A percentile compares a stretch with the other conserved stretches of the same genome.
These are phyloP conservation scores for Galerina marginata DNA, from an alignment of 768 basidiomycete genomes.

Conservation along the genomic window DNA sequence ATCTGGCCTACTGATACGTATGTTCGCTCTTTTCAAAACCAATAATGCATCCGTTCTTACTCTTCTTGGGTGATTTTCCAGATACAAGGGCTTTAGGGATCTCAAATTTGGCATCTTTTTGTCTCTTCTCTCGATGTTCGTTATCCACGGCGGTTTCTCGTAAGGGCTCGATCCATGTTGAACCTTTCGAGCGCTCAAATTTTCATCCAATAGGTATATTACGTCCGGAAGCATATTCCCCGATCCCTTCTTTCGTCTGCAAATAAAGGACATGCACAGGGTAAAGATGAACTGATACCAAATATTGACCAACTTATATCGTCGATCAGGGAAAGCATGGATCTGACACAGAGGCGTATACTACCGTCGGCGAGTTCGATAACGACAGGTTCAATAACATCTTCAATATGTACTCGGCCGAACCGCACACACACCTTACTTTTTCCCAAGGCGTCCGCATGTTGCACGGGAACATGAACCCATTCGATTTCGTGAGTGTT, in stretches of 20 bases:
- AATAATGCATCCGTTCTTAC: background rate
- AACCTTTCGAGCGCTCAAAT: background rate
- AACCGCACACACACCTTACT: conserved; percentile 45
- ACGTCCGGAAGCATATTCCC: conserved; percentile 43
- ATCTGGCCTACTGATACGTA: conserved; percentile 54
- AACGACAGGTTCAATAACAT: conserved; percentile 41
- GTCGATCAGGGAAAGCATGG: conserved; percentile 45
- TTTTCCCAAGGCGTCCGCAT: conserved; percentile 45
- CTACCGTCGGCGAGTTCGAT: conserved; percentile 45
- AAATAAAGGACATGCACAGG: conserved; percentile 43
- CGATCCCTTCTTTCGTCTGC: conserved; percentile 50
- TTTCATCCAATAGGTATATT: conserved; percentile 26
- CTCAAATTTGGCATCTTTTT: conserved; percentile 44
- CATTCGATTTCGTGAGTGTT: conserved; percentile 40
- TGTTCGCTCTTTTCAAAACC: background rate
- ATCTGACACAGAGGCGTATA: conserved; percentile 46
- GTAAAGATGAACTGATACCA: conserved; percentile 25
- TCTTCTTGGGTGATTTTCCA: conserved; percentile 15
- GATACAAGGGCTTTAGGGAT: conserved; percentile 43
- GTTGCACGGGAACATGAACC: conserved; percentile 45
- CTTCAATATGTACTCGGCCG: conserved; percentile 46
- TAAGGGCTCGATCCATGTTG: conserved; percentile 26
- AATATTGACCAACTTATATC: background rate
- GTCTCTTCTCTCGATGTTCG: conserved; percentile 38
- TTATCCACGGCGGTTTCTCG: conserved; percentile 49